phyloP scores from a whole-genome alignment of 176 grass and related monocot genomes.

The Avena eriantha region DNA sequence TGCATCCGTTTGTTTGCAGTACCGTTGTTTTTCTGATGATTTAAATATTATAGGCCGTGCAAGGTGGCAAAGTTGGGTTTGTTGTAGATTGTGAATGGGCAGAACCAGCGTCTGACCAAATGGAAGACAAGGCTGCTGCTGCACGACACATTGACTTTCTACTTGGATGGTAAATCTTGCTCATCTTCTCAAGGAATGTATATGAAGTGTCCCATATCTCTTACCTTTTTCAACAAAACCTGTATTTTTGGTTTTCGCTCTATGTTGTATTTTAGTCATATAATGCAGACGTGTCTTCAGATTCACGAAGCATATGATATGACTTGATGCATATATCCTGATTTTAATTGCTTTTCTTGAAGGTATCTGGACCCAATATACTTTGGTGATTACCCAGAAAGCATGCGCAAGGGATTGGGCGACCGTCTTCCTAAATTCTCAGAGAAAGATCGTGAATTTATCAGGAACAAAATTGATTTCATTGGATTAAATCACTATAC shows the following conservation, averaged over 20 bases:
- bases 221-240: neutral
- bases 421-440: slow-evolving; percentile 87
- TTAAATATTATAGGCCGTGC: slow-evolving; percentile 56
- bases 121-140: slow-evolving; percentile 76
- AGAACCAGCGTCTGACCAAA: slow-evolving; percentile 78
- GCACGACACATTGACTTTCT: slow-evolving; percentile 85
- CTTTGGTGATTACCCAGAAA: slow-evolving; percentile 89
- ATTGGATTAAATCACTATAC: slow-evolving; percentile 97
- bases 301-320: neutral
- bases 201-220: neutral
- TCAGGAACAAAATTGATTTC: slow-evolving; percentile 93
- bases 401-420: slow-evolving; percentile 80
- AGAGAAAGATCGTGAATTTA: slow-evolving; percentile 80
- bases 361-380: slow-evolving; percentile 98
- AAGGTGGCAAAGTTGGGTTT: slow-evolving; percentile 91
- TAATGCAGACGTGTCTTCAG: neutral
- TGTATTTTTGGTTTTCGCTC: neutral
- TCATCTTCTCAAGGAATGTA: neutral
- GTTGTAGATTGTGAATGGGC: slow-evolving; percentile 98
- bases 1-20: slow-evolving; percentile 13
- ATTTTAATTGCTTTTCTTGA: slow-evolving; percentile 26
- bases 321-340: neutral
- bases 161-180: slow-evolving; percentile 75
- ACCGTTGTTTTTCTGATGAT: slow-evolving; percentile 44
- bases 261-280: neutral